A percentile compares a stretch with the other conserved stretches of the same genome.
These are phyloP conservation scores for Lodderomyces parapsilosis DNA, from an alignment of 1,139 yeast species.

Conservation along the genomic window DNA sequence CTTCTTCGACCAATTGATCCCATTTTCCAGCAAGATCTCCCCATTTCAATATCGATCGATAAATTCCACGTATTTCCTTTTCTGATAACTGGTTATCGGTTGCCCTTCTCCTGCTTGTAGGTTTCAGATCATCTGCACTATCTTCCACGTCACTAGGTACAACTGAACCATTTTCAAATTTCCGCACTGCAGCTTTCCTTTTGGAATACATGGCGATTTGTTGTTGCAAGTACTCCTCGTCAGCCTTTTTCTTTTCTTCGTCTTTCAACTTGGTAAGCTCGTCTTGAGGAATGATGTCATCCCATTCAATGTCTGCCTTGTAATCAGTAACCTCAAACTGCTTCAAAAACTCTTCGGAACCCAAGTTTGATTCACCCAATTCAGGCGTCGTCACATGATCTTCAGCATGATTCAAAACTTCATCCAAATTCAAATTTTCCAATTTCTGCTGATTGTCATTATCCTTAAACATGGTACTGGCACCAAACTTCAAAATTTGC, in stretches of 20 bases:
- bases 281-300: slow-evolving; percentile 96
- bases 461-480: slow-evolving; percentile 96
- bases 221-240: slow-evolving; percentile 82
- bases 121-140: slow-evolving; percentile 23
- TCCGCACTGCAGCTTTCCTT: slow-evolving; percentile 71
- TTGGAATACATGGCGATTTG: slow-evolving; percentile 86
- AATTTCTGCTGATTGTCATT: slow-evolving; percentile 90
- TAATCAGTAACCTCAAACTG: slow-evolving; percentile 99
- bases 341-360: slow-evolving; percentile 95
- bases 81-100: slow-evolving; percentile 70
- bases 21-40: slow-evolving; percentile 84
- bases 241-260: slow-evolving; percentile 83
- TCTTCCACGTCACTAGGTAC: slow-evolving; percentile 17
- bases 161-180: slow-evolving; percentile 44
- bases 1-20: slow-evolving; percentile 88
- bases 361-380: slow-evolving; percentile 91
- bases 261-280: slow-evolving; percentile 87
- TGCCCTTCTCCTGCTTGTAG: slow-evolving; percentile 27
- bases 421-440: slow-evolving; percentile 94
- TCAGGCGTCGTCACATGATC: slow-evolving; percentile 97
- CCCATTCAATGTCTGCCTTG: slow-evolving; percentile 99
- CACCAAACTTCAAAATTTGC: slow-evolving; percentile 95
- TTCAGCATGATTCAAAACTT: slow-evolving; percentile 94
- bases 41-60: slow-evolving; percentile 74
- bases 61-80: slow-evolving; percentile 82